Percentiles rank a stretch among this genome's conserved stretches.
Conservation (phyloP, 2,329 filamentous ascomycete genomes). For the Colletotrichum camelliae region DNA sequence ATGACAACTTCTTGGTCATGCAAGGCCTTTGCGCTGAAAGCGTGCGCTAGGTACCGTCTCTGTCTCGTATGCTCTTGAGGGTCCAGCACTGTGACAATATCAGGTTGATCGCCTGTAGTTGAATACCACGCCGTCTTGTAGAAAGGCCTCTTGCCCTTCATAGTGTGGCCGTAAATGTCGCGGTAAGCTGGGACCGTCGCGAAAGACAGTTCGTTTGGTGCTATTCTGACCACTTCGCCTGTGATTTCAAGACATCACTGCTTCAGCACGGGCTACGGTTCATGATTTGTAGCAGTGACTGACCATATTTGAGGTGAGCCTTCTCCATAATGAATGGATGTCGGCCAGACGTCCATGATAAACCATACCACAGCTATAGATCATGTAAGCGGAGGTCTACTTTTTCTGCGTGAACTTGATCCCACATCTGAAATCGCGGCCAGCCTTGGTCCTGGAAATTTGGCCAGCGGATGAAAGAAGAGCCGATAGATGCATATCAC, state of each 20-base stretch:
- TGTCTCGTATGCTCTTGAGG: not conserved
- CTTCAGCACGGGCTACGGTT: not conserved
- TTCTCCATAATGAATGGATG: not conserved
- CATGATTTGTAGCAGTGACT: not conserved
- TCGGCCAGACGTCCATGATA: not conserved
- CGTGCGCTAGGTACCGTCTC: not conserved
- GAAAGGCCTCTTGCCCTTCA: not conserved
- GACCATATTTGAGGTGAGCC: not conserved
- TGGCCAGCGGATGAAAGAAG: not conserved
- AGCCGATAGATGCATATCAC: not conserved
- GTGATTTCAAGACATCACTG: too few relatives aligned
- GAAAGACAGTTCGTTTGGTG: not conserved
- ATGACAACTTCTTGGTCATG: not conserved
- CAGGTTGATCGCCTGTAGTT: not conserved
- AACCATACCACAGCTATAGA: not conserved
- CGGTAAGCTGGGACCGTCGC: not conserved
- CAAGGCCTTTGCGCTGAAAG: not conserved
- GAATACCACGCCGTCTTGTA: not conserved
- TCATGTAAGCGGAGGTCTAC: not conserved
- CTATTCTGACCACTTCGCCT: not conserved
- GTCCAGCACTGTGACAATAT: not conserved
- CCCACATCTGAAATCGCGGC: not conserved
- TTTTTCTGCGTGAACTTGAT: too few relatives aligned
- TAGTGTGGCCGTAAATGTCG: not conserved
- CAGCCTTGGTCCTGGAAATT: not conserved